A percentile compares a stretch with the other conserved stretches of the same genome.
phyloP scores from a whole-genome alignment of 306 rosid genomes.

The Castanopsis chinensis region DNA sequence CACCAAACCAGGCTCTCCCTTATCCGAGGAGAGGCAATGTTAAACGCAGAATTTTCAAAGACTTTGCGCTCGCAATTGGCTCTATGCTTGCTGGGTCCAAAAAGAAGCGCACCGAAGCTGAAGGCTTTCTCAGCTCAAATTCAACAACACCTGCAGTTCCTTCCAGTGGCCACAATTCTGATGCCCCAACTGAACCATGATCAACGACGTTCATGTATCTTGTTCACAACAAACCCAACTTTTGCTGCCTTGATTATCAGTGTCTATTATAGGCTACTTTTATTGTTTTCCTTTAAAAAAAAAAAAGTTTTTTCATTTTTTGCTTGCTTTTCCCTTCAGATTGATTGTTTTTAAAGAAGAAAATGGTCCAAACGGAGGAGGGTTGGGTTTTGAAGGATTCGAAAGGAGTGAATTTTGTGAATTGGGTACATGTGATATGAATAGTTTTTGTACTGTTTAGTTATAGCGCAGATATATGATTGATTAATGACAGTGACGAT shows the following conservation, averaged over 20 bases:
- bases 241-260: neutral
- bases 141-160: constrained; percentile 20
- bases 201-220: too few relatives aligned
- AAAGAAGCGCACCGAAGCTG: constrained; percentile 5
- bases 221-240: neutral
- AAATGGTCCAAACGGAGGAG: too few relatives aligned
- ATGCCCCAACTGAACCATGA: neutral
- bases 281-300: too few relatives aligned
- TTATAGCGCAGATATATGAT: too few relatives aligned
- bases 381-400: too few relatives aligned
- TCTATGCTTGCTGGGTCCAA: neutral
- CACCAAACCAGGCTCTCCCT: neutral
- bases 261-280: neutral
- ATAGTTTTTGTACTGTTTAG: too few relatives aligned
- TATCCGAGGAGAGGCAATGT: constrained; percentile 36
- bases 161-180: constrained; percentile 9
- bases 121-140: constrained; percentile 11
- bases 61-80: neutral
- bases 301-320: too few relatives aligned
- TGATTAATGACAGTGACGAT: too few relatives aligned
- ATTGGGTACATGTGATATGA: too few relatives aligned
- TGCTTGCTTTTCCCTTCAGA: too few relatives aligned
- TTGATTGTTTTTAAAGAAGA: too few relatives aligned
- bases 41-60: constrained; percentile 23
- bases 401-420: too few relatives aligned